phyloP scores from a whole-genome alignment of 805 yeast genomes.

The Wickerhamomyces alni region DNA sequence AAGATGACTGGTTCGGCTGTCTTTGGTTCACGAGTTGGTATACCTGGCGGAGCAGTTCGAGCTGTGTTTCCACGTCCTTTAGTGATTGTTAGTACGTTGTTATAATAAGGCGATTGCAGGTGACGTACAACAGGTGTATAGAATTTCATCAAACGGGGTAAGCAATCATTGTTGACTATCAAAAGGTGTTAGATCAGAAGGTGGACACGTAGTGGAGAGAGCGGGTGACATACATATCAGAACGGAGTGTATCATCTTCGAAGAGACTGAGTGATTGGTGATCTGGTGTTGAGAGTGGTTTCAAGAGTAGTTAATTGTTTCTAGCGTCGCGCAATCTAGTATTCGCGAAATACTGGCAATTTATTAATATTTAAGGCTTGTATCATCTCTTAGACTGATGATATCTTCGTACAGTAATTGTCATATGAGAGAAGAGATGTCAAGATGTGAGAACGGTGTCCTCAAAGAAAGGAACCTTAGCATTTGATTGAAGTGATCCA shows the following conservation, averaged over 20 bases:
- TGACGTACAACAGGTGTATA: constrained; percentile 69
- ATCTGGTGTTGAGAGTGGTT: no score
- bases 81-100: neutral
- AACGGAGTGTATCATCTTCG: constrained; percentile 76
- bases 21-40: constrained; percentile 69
- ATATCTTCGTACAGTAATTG: no score
- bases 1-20: constrained; percentile 75
- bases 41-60: constrained; percentile 73
- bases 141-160: constrained; percentile 85
- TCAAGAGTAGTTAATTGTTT: no score
- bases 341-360: no score
- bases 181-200: neutral
- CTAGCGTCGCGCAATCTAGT: no score
- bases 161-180: constrained; percentile 79
- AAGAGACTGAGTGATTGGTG: no score
- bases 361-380: no score
- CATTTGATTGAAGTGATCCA: no score
- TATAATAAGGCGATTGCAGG: neutral
- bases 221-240: constrained; percentile 54
- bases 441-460: no score
- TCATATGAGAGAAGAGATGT: no score
- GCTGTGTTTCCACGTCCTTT: constrained; percentile 72
- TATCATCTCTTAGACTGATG: no score
- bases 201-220: neutral
- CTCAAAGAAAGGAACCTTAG: no score